These are phyloP conservation scores for Parvularia atlantis DNA, from an alignment of 78 protist genomes.

Conservation along the genomic window DNA sequence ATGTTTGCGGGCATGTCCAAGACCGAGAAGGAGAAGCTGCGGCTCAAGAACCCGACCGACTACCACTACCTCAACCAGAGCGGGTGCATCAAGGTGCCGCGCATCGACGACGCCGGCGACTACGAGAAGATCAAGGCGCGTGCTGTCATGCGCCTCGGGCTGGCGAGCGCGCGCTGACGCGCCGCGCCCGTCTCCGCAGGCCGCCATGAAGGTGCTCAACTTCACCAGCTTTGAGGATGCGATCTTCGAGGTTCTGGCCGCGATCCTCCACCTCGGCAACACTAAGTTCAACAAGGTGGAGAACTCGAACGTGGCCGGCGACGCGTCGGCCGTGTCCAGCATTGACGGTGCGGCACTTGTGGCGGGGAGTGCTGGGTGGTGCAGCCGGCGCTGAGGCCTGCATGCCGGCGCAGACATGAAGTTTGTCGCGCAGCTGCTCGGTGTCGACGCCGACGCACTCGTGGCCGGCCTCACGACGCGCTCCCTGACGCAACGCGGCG, in stretches of 20 bases:
- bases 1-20: slow-evolving; percentile 3
- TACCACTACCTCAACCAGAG: slow-evolving; percentile 38
- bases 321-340: background rate
- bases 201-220: too few relatives aligned
- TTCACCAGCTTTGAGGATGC: too few relatives aligned
- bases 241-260: slow-evolving; percentile 31
- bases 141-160: background rate
- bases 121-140: too few relatives aligned
- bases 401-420: background rate
- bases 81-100: background rate
- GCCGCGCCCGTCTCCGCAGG: too few relatives aligned
- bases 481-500: background rate
- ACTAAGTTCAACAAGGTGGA: slow-evolving; percentile 35
- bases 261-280: slow-evolving; percentile 59
- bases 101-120: background rate
- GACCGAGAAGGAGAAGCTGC: slow-evolving; percentile 7
- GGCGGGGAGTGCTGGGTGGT: slow-evolving; percentile 2
- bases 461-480: background rate
- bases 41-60: too few relatives aligned
- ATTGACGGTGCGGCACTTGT: too few relatives aligned
- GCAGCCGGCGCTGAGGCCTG: background rate
- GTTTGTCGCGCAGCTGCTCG: background rate
- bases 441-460: background rate
- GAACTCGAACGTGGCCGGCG: background rate
- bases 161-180: background rate